Conservation (phyloP, 306 rosid species). For the Pueraria montana region DNA sequence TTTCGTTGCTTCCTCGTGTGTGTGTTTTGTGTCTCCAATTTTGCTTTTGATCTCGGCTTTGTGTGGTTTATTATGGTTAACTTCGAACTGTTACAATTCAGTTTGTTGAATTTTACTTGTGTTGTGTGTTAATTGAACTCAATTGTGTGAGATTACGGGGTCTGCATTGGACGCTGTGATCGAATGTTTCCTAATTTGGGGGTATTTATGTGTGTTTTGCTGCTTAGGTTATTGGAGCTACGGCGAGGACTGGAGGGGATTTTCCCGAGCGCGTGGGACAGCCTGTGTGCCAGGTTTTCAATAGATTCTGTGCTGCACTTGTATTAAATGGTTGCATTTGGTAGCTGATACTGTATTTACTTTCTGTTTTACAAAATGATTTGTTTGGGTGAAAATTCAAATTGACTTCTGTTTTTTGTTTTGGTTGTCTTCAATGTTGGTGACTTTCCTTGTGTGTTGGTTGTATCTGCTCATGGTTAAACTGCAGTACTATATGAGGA, state of each 20-base stretch:
- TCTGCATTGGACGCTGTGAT: slow-evolving; percentile 44
- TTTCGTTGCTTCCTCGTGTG: slow-evolving; percentile 24
- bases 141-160: slow-evolving; percentile 45
- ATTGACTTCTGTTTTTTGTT: slow-evolving; percentile 48
- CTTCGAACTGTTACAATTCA: slow-evolving; percentile 37
- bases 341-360: slow-evolving; percentile 39
- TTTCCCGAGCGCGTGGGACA: slow-evolving; percentile 94
- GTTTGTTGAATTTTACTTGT: slow-evolving; percentile 42
- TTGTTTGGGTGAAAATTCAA: slow-evolving; percentile 41
- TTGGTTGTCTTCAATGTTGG: slow-evolving; percentile 13
- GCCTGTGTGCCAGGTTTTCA: slow-evolving; percentile 93
- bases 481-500: slow-evolving; percentile 88
- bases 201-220: slow-evolving; percentile 12
- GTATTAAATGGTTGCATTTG: slow-evolving; percentile 44
- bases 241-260: slow-evolving; percentile 75
- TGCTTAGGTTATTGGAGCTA: slow-evolving; percentile 84
- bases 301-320: slow-evolving; percentile 38
- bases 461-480: slow-evolving; percentile 33
- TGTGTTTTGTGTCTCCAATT: slow-evolving; percentile 25
- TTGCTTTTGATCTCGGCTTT: slow-evolving; percentile 56
- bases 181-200: slow-evolving; percentile 49
- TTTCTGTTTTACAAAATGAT: slow-evolving; percentile 32
- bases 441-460: slow-evolving; percentile 46
- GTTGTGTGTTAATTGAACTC: slow-evolving; percentile 6
- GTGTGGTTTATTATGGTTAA: slow-evolving; percentile 36